Percentiles rank a stretch among this genome's conserved stretches.
Evolutionary conservation across 352 stramenopile species (phyloP).

Genomic region (Globisporangium canariense): DNA sequence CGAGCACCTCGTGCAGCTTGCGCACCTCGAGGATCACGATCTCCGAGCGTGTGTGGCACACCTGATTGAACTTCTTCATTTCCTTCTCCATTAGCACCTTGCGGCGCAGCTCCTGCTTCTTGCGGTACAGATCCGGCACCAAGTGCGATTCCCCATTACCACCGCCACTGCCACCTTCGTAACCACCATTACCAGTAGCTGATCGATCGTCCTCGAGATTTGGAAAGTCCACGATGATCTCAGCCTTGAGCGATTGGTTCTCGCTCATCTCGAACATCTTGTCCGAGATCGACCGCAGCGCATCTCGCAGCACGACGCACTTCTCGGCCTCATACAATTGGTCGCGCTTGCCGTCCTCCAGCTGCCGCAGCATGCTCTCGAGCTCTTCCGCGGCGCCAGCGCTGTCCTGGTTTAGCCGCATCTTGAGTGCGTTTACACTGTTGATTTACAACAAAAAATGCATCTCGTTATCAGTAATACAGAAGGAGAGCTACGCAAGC

Average conservation of each 20-base stretch:
- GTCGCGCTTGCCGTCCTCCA: conserved; percentile 66
- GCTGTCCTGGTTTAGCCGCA: conserved; percentile 67
- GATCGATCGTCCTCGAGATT: conserved; percentile 20
- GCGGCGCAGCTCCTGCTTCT: conserved; percentile 65
- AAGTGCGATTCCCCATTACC: conserved; percentile 27
- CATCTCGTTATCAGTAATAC: too few relatives aligned
- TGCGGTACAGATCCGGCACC: conserved; percentile 59
- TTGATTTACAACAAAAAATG: too few relatives aligned
- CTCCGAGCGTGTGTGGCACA: conserved; percentile 56
- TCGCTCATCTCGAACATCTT: conserved; percentile 47
- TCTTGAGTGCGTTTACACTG: conserved; percentile 70
- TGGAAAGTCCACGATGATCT: conserved; percentile 49
- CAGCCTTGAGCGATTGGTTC: conserved; percentile 40
- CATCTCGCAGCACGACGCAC: conserved; percentile 43
- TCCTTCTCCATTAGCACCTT: conserved; percentile 72
- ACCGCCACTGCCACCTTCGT: conserved; percentile 13
- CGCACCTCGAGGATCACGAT: conserved; percentile 58
- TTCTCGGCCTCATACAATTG: conserved; percentile 60
- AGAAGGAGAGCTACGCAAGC: not conserved
- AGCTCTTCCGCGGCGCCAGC: conserved; percentile 59
- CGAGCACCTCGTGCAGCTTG: conserved; percentile 40
- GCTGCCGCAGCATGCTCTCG: conserved; percentile 59
- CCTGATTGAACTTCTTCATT: conserved; percentile 65
- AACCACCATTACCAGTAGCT: conserved; percentile 11
- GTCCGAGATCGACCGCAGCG: conserved; percentile 53